These are phyloP conservation scores for Acacia pycnantha DNA, from an alignment of 331 rosid species.

Conservation along the genomic window DNA sequence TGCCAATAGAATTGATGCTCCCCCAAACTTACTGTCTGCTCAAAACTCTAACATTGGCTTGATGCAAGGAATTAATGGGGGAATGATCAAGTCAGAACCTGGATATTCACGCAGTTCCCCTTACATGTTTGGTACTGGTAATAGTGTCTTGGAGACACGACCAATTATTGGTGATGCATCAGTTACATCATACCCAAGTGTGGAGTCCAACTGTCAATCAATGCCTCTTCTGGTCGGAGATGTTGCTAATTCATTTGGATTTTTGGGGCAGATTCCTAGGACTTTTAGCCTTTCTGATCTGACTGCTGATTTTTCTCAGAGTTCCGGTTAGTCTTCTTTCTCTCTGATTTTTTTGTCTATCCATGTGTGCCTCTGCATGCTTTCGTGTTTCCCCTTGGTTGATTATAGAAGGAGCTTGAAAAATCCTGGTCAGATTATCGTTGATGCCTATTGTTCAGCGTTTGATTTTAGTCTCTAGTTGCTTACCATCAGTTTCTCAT, in stretches of 20 bases:
- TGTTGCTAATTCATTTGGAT: slow-evolving; percentile 55
- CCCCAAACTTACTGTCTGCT: slow-evolving; percentile 50
- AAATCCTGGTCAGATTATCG: neutral
- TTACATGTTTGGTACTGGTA: slow-evolving; percentile 63
- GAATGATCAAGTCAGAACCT: slow-evolving; percentile 72
- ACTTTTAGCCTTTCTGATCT: slow-evolving; percentile 85
- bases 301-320: slow-evolving; percentile 74
- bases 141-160: slow-evolving; percentile 60
- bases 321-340: slow-evolving; percentile 65
- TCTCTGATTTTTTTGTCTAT: slow-evolving; percentile 2
- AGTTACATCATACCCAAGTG: slow-evolving; percentile 52
- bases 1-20: slow-evolving; percentile 62
- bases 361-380: slow-evolving; percentile 14
- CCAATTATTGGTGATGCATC: slow-evolving; percentile 67
- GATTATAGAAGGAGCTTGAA: neutral
- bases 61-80: slow-evolving; percentile 80
- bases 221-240: slow-evolving; percentile 60
- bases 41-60: slow-evolving; percentile 61
- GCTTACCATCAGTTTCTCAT: slow-evolving; percentile 24
- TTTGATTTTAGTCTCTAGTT: neutral
- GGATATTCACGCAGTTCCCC: slow-evolving; percentile 70
- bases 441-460: neutral
- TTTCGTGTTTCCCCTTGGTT: neutral
- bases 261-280: slow-evolving; percentile 74
- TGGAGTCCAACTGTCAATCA: slow-evolving; percentile 61